Evolutionary conservation across 352 stramenopile species (phyloP), one percentile per base, ranked within the genome.

Genomic region (Phytophthora tentaculata): DNA sequence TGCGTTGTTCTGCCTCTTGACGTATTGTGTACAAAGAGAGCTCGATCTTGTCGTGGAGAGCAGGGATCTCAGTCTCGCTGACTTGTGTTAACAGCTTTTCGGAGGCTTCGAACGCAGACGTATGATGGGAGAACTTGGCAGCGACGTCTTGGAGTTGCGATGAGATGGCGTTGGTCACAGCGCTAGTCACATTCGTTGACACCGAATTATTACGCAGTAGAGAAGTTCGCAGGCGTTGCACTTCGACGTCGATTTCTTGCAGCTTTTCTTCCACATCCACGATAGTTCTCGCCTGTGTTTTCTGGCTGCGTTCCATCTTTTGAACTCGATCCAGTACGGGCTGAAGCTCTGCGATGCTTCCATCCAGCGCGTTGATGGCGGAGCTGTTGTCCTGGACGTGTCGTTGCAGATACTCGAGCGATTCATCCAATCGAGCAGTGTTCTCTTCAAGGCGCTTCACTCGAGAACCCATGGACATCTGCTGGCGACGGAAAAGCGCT

Each of bases 361-460:
- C 67, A 17, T 73, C 67, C 12, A 90, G 53, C 0, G 64, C 60
- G 47, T 78, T 74, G 7, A 90, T 71, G 14, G 61, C 77, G 12
- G 74, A 72, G 3, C 61, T 73, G 29, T 79, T 86, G 19, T 56
- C 69, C 14, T 84, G 68, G 22, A 86, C 71, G 20, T 61, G 76
- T 1, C 45, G 37, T 52, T 90, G 77, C 2, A 91, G 70, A 32
- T 83, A 61, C 44, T 83, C 79, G 9, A 90, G 62, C 16, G 77
- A 76, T 45, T 84, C 80, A 48, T 90, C 82, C 16, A 90, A 16
- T 29, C 86, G 80, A 3, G 43, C 53, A 5, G 68, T 64, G 0
- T 77, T 80, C 58, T 91, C 82, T 59, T 92, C 84, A 0, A 92
- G 71, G 3, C 82, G 70, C 54, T 79, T 79, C 3, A 92, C 77